Evolutionary conservation across 331 rosid species (phyloP).

Genomic region (Prunus yedoensis): DNA sequence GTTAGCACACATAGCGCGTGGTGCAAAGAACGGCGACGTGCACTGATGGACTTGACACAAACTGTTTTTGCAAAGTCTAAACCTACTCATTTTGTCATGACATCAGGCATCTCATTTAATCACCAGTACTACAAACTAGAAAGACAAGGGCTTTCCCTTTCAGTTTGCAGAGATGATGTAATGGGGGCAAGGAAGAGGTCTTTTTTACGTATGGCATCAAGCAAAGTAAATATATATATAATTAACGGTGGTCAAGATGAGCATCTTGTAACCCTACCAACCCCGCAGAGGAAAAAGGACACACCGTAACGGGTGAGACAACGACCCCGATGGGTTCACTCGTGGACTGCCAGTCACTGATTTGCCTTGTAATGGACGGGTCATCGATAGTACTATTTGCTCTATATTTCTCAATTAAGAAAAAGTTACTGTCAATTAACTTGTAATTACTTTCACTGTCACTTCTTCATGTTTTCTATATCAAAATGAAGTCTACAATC

Average conservation of each 20-base stretch:
- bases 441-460: no score
- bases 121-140: background rate
- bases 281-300: constrained; percentile 1
- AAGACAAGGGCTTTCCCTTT: background rate
- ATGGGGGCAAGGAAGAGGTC: background rate
- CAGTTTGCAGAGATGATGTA: background rate
- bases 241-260: constrained; percentile 3
- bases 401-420: no score
- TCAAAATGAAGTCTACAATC: no score
- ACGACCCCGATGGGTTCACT: constrained; percentile 15
- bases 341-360: background rate
- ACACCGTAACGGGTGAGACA: constrained; percentile 29
- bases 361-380: background rate
- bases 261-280: constrained; percentile 24
- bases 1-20: no score
- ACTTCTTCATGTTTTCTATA: no score
- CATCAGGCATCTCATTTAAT: background rate
- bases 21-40: no score
- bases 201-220: constrained; percentile 4
- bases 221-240: background rate
- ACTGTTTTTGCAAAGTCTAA: background rate
- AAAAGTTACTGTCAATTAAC: no score
- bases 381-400: no score
- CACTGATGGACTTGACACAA: background rate
- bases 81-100: no score